Percentiles rank a stretch among this genome's conserved stretches.
Conservation (phyloP, 371 early-diverging fungal genomes). For the Mortierella sp. region DNA sequence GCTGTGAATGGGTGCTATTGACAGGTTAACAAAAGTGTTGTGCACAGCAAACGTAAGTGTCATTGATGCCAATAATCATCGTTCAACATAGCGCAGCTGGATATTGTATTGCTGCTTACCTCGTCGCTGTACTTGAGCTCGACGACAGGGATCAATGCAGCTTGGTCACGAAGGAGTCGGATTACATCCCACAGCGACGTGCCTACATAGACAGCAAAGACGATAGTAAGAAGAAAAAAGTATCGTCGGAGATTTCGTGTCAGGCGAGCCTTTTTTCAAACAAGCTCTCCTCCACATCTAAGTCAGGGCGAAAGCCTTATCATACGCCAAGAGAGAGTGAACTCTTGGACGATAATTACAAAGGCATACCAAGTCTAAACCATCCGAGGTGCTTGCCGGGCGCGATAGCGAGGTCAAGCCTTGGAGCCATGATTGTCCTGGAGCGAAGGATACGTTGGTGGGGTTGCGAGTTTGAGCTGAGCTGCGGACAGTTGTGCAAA, state of each 20-base stretch:
- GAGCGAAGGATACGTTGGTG: too few species aligned
- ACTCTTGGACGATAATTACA: background rate
- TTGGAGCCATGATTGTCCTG: conserved; percentile 39
- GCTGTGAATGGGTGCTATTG: conserved; percentile 68
- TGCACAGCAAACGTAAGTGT: background rate
- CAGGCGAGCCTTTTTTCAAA: background rate
- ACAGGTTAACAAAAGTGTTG: background rate
- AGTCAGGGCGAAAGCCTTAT: background rate
- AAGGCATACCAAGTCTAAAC: conserved; percentile 64
- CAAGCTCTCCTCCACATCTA: background rate
- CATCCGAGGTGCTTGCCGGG: conserved; percentile 72
- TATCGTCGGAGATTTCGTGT: background rate
- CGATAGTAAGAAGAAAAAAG: background rate
- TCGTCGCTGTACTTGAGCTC: conserved; percentile 77
- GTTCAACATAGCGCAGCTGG: background rate
- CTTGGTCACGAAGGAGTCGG: conserved; percentile 64
- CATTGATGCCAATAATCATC: background rate
- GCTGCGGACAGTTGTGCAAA: background rate
- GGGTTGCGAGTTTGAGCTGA: background rate
- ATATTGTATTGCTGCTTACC: conserved; percentile 48
- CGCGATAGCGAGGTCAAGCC: conserved; percentile 67
- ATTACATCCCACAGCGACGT: conserved; percentile 71
- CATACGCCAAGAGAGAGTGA: background rate
- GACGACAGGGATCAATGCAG: conserved; percentile 71
- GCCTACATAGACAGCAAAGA: conserved; percentile 43